Conservation (phyloP, 2,329 filamentous ascomycete genomes). For the Fusarium coffeatum region DNA sequence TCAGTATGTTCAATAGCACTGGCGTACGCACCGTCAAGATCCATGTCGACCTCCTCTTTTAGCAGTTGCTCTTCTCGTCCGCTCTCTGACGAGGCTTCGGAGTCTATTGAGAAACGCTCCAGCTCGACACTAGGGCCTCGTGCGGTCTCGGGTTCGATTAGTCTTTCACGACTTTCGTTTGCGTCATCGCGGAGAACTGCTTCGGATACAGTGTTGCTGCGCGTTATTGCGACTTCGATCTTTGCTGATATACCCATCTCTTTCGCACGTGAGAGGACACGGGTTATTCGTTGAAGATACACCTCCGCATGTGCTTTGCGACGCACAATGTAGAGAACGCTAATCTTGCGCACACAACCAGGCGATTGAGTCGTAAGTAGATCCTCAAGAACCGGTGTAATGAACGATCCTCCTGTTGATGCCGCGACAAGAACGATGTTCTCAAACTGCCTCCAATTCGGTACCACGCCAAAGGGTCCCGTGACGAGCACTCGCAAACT, state of each 20-base stretch:
- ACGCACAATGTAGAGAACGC: conserved; percentile 38
- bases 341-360: conserved; percentile 40
- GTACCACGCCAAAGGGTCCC: conserved; percentile 37
- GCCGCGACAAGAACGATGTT: conserved; percentile 38
- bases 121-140: conserved; percentile 35
- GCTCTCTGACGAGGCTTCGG: conserved; percentile 25
- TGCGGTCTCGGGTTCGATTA: conserved; percentile 32
- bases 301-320: conserved; percentile 35
- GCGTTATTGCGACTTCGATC: conserved; percentile 41
- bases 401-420: conserved; percentile 44
- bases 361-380: conserved; percentile 35
- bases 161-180: conserved; percentile 39
- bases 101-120: conserved; percentile 43
- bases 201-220: conserved; percentile 6
- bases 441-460: conserved; percentile 45
- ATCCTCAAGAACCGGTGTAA: conserved; percentile 40
- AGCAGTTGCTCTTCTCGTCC: conserved; percentile 38
- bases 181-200: conserved; percentile 8
- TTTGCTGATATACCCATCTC: conserved; percentile 40
- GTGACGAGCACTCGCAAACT: conserved; percentile 37
- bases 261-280: conserved; percentile 33
- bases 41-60: conserved; percentile 43
- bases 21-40: conserved; percentile 22
- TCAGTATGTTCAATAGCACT: conserved; percentile 37
- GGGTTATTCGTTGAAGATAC: conserved; percentile 34